Base-by-base conservation (phyloP, 345 rosid genomes). In the Murraya koenigii region DNA sequence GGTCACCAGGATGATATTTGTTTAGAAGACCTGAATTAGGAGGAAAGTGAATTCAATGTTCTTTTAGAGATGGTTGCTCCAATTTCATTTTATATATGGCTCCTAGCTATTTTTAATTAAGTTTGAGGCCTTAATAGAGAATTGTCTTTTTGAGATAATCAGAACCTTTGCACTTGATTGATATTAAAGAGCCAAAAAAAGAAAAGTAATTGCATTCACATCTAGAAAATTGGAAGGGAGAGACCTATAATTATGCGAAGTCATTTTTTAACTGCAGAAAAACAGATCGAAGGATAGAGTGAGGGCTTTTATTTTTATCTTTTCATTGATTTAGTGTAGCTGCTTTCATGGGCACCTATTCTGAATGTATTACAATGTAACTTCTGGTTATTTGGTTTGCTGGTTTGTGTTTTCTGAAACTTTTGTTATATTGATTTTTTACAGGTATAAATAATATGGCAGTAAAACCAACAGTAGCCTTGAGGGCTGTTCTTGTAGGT, bases 381-480 rank as follows among this genome's bases (percentile, higher is more conserved):
- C 26, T 5, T 71, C 4, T 52, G n/a, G 33, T 32, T 56, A 44
- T 47, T 49, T 49, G 6, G 6, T 13, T 54, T 28, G 74, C 26
- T 22, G 14, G 54, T 10, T 23, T 13, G 1, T 59, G 6, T 8
- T 14, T 2, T 35, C 14, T 14, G 19, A 61, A 35, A 61, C 68
- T 80, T 60, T 35, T 74, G 25, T 54, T 41, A 5, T n/a, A 20
- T 36, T 41, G 44, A 22, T 49, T 25, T 39, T 74, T 74, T 80
- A 73, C 86, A 85, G 88, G 66, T 76, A 28, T 58, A 44, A 44
- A 52, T 19, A 65, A 19, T 6, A 94, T 94, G 98, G 80, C 88
- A 4, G 87, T 94, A 78, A 94, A 93, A 82, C 97, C 98, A n/a
- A 90, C 97, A 1, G 97, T 94, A 35, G 97, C 93, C 26, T 80